These are phyloP conservation scores for Aspergillus pseudoglaucus DNA, from an alignment of 2,329 filamentous ascomycete genomes.

Conservation along the genomic window DNA sequence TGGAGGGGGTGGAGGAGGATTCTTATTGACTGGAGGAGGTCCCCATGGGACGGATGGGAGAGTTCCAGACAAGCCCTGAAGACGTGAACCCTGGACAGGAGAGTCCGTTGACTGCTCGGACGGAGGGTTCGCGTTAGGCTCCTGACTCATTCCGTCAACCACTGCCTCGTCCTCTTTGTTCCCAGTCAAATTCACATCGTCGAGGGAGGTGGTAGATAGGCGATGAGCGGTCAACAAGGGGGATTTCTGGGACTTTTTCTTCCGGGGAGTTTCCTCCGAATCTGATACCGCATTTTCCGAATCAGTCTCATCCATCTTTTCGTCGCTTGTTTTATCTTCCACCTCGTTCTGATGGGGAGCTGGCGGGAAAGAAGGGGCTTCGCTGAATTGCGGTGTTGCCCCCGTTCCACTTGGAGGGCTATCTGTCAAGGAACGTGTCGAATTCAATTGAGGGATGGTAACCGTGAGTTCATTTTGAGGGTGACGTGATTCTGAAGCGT, in stretches of 20 bases:
- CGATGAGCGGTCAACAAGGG: conserved; percentile 48
- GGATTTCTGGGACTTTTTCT: conserved; percentile 41
- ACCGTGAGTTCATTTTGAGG: conserved; percentile 20
- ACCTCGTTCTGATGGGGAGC: conserved; percentile 16
- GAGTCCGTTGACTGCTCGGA: conserved; percentile 22
- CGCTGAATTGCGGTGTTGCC: conserved; percentile 31
- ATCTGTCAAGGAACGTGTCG: conserved; percentile 57
- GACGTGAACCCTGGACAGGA: conserved; percentile 26
- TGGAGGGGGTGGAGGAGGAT: conserved; percentile 32
- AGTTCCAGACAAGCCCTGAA: conserved; percentile 60
- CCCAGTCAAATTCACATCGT: conserved; percentile 58
- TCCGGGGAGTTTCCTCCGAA: conserved; percentile 27
- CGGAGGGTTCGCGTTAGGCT: conserved; percentile 16
- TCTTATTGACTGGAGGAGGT: conserved; percentile 44
- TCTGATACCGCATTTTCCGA: conserved; percentile 19
- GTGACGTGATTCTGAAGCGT: conserved; percentile 53
- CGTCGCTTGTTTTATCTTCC: conserved; percentile 7
- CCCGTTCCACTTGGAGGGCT: conserved; percentile 35
- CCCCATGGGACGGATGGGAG: conserved; percentile 70
- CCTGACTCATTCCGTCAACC: conserved; percentile 1
- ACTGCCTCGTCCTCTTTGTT: conserved; percentile 49
- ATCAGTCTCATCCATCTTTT: conserved; percentile 10
- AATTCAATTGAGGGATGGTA: conserved; percentile 36
- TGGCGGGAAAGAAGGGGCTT: conserved; percentile 24
- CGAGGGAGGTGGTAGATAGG: conserved; percentile 52